These are phyloP conservation scores for Gaeumannomyces sp. DNA, from an alignment of 2,329 filamentous ascomycete genomes.

Conservation along the genomic window DNA sequence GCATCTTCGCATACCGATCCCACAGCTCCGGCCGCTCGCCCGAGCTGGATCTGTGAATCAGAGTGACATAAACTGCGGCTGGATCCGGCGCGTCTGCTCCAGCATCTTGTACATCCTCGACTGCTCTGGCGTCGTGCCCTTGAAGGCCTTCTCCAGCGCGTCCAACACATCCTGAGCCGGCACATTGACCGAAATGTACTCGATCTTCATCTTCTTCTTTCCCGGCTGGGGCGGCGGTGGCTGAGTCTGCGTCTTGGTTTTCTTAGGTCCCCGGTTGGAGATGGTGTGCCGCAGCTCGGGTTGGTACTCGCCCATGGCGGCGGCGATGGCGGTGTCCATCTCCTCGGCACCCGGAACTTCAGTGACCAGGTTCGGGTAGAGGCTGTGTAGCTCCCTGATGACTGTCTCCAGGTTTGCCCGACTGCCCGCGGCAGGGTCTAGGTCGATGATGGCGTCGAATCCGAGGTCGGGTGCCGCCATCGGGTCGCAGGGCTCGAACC, in stretches of 20 bases:
- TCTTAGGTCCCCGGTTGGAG: constrained; percentile 47
- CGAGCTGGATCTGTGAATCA: constrained; percentile 71
- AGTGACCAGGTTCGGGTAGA: constrained; percentile 70
- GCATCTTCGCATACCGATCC: constrained; percentile 62
- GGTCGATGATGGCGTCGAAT: constrained; percentile 80
- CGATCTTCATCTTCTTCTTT: constrained; percentile 43
- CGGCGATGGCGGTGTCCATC: constrained; percentile 72
- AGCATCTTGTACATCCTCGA: constrained; percentile 71
- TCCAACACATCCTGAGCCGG: constrained; percentile 35
- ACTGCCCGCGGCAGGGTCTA: constrained; percentile 72
- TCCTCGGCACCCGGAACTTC: constrained; percentile 65
- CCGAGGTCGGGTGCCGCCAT: constrained; percentile 65
- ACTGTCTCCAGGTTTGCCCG: constrained; percentile 79
- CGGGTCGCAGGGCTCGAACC: constrained; percentile 73
- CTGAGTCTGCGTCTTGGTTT: constrained; percentile 28
- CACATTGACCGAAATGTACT: constrained; percentile 51
- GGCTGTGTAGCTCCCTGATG: constrained; percentile 62
- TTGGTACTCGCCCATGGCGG: constrained; percentile 68
- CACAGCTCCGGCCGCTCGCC: constrained; percentile 63
- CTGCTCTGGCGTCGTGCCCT: constrained; percentile 40
- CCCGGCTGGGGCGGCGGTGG: constrained; percentile 24
- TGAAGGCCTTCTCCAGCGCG: constrained; percentile 67
- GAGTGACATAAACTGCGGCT: constrained; percentile 88
- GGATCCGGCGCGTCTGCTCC: constrained; percentile 66
- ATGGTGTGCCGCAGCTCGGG: constrained; percentile 73